phyloP scores from a whole-genome alignment of 1,284 basidiomycete species.

The Ceratobasidium sp. region DNA sequence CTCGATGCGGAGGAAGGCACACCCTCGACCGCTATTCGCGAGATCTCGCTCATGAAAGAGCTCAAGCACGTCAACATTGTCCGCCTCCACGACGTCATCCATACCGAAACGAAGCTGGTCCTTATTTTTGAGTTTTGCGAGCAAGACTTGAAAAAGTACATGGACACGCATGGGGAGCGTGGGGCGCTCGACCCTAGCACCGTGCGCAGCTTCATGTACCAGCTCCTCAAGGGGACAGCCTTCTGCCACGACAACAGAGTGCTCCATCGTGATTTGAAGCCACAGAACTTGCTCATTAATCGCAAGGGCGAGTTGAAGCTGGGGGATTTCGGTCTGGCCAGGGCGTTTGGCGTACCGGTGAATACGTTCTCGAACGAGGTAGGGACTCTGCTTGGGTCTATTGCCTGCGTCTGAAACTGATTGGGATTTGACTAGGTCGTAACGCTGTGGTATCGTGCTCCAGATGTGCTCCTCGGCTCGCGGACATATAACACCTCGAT shows the following conservation, averaged over 20 bases:
- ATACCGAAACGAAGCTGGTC: slow-evolving; percentile 97
- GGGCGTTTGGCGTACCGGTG: slow-evolving; percentile 96
- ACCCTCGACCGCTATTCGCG: slow-evolving; percentile 93
- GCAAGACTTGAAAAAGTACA: slow-evolving; percentile 98
- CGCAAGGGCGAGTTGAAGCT: slow-evolving; percentile 97
- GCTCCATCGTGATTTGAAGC: slow-evolving; percentile 96
- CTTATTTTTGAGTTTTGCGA: slow-evolving; percentile 99
- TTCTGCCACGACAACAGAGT: slow-evolving; percentile 99
- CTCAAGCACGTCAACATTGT: slow-evolving; percentile 96
- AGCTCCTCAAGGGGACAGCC: slow-evolving; percentile 96
- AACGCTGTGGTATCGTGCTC: slow-evolving; percentile 99
- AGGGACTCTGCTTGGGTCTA: slow-evolving; percentile 51
- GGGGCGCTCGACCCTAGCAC: slow-evolving; percentile 93
- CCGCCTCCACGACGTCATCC: slow-evolving; percentile 97
- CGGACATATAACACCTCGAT: slow-evolving; percentile 98
- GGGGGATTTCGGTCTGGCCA: slow-evolving; percentile 95
- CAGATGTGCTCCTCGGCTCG: slow-evolving; percentile 96
- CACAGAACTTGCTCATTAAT: slow-evolving; percentile 98
- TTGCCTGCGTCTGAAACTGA: slow-evolving; percentile 7
- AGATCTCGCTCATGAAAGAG: slow-evolving; percentile 97
- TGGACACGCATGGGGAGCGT: slow-evolving; percentile 97
- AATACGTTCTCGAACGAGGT: slow-evolving; percentile 98
- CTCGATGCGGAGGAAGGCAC: slow-evolving; percentile 97
- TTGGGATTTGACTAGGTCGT: slow-evolving; percentile 76
- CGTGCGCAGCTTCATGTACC: slow-evolving; percentile 98